These are phyloP conservation scores for Backusella australiensis DNA, from an alignment of 192 early-diverging fungal species.

Conservation along the genomic window DNA sequence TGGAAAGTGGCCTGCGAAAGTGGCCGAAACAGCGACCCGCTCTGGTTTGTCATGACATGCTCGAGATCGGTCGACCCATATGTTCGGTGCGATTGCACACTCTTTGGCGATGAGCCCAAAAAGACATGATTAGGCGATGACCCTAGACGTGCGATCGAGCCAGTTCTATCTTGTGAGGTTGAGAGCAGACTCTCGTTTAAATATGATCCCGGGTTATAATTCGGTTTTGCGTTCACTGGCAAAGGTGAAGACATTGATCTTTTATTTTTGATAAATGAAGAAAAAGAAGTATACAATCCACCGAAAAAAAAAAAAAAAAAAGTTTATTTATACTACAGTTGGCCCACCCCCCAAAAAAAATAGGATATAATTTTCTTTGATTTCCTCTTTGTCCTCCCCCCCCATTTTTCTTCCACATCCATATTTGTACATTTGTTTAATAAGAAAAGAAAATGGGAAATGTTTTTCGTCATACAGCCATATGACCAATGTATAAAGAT, in stretches of 20 bases:
- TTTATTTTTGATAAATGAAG: background rate
- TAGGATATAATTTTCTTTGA: background rate
- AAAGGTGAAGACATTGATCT: constrained; percentile 17
- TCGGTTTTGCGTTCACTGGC: constrained; percentile 20
- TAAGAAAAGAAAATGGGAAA: background rate
- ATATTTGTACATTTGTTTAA: background rate
- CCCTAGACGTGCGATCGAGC: constrained; percentile 5
- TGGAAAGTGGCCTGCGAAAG: constrained; percentile 10
- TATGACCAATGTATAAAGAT: background rate
- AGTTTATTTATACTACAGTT: background rate
- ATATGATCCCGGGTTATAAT: background rate
- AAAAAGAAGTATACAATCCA: background rate
- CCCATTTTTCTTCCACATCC: background rate
- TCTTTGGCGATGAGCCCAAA: constrained; percentile 1
- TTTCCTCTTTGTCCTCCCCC: background rate
- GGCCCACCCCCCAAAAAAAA: background rate
- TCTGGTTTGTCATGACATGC: constrained; percentile 7
- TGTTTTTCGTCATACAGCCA: background rate
- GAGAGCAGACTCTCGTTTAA: constrained; percentile 11
- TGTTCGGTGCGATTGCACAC: constrained; percentile 5
- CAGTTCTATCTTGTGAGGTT: constrained; percentile 8
- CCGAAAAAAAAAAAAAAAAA: background rate
- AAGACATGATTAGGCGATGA: constrained; percentile 12
- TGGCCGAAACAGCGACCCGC: constrained; percentile 14
- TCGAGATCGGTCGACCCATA: constrained; percentile 22